A percentile compares a stretch with the other conserved stretches of the same genome.
phyloP scores from a whole-genome alignment of 1,284 basidiomycete genomes.

The Spongispora temasekensis region DNA sequence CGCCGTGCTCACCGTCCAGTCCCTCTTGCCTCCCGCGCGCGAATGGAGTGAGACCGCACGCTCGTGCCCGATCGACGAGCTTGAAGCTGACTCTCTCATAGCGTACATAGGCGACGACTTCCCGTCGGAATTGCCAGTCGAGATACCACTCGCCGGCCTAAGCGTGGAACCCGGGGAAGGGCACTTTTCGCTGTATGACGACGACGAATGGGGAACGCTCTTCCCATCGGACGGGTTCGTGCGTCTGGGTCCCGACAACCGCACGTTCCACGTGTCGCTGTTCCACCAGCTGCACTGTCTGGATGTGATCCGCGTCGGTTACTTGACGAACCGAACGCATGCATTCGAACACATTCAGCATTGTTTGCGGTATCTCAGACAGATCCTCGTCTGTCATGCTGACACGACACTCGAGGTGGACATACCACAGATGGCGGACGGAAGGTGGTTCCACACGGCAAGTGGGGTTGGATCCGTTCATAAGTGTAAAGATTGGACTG shows the following conservation, averaged over 20 bases:
- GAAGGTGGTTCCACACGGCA: constrained; percentile 28
- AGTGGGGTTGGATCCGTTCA: constrained; percentile 37
- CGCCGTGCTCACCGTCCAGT: constrained; percentile 15
- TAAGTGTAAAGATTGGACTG: constrained; percentile 41
- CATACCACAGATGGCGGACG: constrained; percentile 27
- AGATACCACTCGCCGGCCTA: constrained; percentile 30
- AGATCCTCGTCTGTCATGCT: constrained; percentile 41
- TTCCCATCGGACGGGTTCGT: constrained; percentile 41
- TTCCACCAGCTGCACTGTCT: constrained; percentile 42
- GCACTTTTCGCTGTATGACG: constrained; percentile 33
- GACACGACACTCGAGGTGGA: constrained; percentile 43
- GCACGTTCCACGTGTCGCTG: constrained; percentile 37
- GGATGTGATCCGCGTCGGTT: constrained; percentile 34
- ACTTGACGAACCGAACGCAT: constrained; percentile 32
- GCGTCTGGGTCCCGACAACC: constrained; percentile 34
- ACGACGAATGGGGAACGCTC: constrained; percentile 41
- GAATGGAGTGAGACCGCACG: constrained; percentile 25
- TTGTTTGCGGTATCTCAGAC: constrained; percentile 42
- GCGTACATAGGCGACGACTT: constrained; percentile 33
- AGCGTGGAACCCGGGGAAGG: constrained; percentile 20
- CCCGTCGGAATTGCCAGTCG: constrained; percentile 31
- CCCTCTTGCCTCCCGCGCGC: constrained; percentile 14
- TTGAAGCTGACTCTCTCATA: constrained; percentile 1
- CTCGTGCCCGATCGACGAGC: background rate
- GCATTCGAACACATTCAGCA: constrained; percentile 39